These are phyloP conservation scores for Niebla homalea DNA, from an alignment of 495 filamentous ascomycete species.

Conservation along the genomic window DNA sequence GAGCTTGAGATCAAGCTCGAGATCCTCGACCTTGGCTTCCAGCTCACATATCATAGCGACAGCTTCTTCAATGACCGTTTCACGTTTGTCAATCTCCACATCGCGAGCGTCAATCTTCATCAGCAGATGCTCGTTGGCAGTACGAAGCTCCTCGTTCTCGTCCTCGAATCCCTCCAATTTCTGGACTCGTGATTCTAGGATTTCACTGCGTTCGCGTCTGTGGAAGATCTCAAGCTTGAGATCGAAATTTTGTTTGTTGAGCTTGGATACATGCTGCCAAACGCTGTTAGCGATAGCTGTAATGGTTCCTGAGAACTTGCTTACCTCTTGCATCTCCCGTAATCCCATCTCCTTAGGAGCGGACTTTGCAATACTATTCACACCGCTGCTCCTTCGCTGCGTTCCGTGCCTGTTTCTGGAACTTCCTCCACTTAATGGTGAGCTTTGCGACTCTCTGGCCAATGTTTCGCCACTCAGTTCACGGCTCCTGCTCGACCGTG, in stretches of 20 bases:
- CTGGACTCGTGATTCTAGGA: conserved; percentile 55
- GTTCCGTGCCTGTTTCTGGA: conserved; percentile 25
- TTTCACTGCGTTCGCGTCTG: conserved; percentile 45
- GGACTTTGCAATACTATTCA: conserved; percentile 18
- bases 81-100: conserved; percentile 61
- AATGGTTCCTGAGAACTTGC: conserved; percentile 1
- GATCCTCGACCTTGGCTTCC: conserved; percentile 51
- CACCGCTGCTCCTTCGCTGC: conserved; percentile 26
- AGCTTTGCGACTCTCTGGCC: conserved; percentile 14
- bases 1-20: conserved; percentile 21
- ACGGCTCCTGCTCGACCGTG: conserved; percentile 27
- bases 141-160: conserved; percentile 53
- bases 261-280: conserved; percentile 38
- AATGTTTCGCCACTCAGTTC: conserved; percentile 19
- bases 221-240: conserved; percentile 77
- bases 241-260: conserved; percentile 83
- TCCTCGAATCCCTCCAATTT: conserved; percentile 54
- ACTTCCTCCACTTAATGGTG: conserved; percentile 17
- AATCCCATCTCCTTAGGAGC: conserved; percentile 36
- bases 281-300: conserved; percentile 1
- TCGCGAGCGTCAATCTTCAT: conserved; percentile 62
- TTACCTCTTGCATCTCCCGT: conserved; percentile 37
- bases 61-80: conserved; percentile 70
- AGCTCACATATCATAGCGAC: conserved; percentile 64
- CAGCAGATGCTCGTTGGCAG: conserved; percentile 56